phyloP scores from a whole-genome alignment of 2,329 filamentous ascomycete genomes.

The Penicillium capsulatum region DNA sequence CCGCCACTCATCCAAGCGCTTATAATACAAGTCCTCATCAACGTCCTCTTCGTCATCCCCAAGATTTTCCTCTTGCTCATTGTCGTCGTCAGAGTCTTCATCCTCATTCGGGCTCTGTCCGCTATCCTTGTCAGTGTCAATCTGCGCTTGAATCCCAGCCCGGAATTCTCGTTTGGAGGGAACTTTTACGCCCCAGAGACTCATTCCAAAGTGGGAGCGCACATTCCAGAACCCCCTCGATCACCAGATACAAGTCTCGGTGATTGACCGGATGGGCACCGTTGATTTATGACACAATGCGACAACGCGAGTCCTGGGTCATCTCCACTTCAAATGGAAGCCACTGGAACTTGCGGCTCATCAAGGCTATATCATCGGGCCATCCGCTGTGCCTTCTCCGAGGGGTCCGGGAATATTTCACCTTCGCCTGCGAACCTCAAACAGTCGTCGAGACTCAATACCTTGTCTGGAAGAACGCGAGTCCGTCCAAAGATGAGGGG shows the following conservation, averaged over 20 bases:
- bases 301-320: constrained; percentile 12
- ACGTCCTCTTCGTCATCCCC: constrained; percentile 19
- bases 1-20: constrained; percentile 3
- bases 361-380: neutral
- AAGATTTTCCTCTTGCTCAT: constrained; percentile 7
- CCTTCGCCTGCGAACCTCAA: too few species aligned
- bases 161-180: constrained; percentile 5
- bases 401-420: too few species aligned
- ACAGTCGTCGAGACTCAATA: constrained; percentile 24
- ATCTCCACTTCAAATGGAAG: constrained; percentile 41
- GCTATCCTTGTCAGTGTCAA: too few species aligned
- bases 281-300: constrained; percentile 43
- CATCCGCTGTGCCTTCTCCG: too few species aligned
- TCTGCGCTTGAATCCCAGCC: too few species aligned
- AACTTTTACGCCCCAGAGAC: constrained; percentile 14
- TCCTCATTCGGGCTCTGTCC: too few species aligned
- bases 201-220: constrained; percentile 48
- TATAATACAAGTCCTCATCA: too few species aligned
- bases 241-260: constrained; percentile 31
- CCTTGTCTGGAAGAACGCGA: constrained; percentile 19
- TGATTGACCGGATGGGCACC: constrained; percentile 40
- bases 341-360: constrained; percentile 45
- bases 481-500: constrained; percentile 32
- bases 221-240: constrained; percentile 38
- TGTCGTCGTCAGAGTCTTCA: too few species aligned